These are phyloP conservation scores for Phytophthora meadii DNA, from an alignment of 352 stramenopile species.

Conservation along the genomic window DNA sequence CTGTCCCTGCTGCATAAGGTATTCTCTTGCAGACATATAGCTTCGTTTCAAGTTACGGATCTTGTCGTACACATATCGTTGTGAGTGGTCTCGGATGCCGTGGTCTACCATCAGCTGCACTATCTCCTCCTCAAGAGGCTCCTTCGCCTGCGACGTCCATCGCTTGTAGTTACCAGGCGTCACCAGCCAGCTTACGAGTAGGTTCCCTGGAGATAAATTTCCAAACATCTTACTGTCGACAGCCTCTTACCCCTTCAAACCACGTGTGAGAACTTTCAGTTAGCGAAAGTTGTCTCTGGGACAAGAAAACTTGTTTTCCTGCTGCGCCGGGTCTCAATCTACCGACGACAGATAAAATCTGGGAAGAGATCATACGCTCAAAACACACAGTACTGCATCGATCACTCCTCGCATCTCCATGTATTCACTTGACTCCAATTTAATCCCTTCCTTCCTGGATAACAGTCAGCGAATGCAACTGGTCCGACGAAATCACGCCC, in stretches of 20 bases:
- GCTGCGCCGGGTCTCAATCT: no score
- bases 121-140: not conserved
- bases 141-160: not conserved
- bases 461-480: conserved; percentile 65
- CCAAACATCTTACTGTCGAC: not conserved
- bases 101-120: not conserved
- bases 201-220: not conserved
- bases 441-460: conserved; percentile 52
- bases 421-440: conserved; percentile 13
- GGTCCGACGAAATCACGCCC: conserved; percentile 62
- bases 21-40: not conserved
- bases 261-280: no score
- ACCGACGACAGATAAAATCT: no score
- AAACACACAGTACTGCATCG: not conserved
- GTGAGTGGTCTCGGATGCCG: conserved; percentile 7
- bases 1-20: not conserved
- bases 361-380: no score
- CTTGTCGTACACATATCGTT: conserved; percentile 3
- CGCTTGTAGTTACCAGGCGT: conserved; percentile 6
- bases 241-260: no score
- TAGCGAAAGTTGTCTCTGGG: no score
- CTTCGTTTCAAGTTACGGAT: conserved; percentile 2
- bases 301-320: no score
- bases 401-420: not conserved
- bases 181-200: conserved; percentile 7